Evolutionary conservation across 345 rosid species (phyloP).

Genomic region (Brassica rapa): DNA sequence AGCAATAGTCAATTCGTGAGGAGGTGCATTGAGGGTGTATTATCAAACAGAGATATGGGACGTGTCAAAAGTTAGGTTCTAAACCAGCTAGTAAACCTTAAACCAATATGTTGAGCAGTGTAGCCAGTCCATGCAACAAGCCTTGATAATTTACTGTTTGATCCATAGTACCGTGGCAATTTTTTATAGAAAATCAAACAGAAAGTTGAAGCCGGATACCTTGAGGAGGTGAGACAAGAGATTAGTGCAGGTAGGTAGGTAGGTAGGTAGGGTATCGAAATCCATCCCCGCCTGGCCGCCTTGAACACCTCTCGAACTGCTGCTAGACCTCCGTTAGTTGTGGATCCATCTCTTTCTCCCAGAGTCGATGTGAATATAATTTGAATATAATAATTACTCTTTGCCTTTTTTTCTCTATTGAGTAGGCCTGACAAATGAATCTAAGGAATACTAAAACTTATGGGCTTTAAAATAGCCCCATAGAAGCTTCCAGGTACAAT

Average conservation of each 20-base stretch:
- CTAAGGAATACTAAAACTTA: neutral
- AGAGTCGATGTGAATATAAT: no score
- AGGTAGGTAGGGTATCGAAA: neutral
- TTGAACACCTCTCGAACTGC: neutral
- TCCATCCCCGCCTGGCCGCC: neutral
- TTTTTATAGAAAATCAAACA: neutral
- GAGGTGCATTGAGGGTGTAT: neutral
- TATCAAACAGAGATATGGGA: neutral
- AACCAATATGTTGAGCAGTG: neutral
- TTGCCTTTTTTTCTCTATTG: neutral
- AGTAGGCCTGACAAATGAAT: neutral
- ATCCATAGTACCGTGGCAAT: neutral
- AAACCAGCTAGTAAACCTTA: neutral
- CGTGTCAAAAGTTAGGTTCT: neutral
- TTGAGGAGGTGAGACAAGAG: neutral
- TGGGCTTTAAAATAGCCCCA: conserved; percentile 17
- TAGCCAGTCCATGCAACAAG: neutral
- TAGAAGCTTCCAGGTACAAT: conserved; percentile 28
- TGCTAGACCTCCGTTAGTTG: neutral
- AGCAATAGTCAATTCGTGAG: neutral
- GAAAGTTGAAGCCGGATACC: neutral
- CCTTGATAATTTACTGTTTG: neutral
- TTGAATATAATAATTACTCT: neutral
- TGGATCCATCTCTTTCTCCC: no score
- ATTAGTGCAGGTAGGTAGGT: neutral